Evolutionary conservation across 257 asterid species (phyloP).

Genomic region (Linaria vulgaris): DNA sequence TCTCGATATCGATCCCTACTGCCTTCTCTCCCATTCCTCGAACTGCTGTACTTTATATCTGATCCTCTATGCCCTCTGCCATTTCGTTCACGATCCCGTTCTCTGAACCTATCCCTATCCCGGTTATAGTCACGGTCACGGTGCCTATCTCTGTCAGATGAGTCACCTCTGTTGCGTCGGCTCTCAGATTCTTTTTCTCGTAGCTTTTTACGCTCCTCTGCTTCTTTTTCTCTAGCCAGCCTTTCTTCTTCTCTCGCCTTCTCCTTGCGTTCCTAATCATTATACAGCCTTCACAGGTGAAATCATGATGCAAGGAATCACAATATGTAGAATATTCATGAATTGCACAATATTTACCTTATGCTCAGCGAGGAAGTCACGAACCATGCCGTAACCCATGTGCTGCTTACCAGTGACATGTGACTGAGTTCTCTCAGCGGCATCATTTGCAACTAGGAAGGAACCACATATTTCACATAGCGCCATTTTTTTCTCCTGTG

Average conservation of each 20-base stretch:
- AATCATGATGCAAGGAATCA: conserved; percentile 10
- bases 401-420: conserved; percentile 98
- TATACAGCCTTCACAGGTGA: conserved; percentile 25
- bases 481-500: conserved; percentile 98
- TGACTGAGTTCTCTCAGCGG: conserved; percentile 94
- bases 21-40: conserved; percentile 72
- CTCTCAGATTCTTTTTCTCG: conserved; percentile 73
- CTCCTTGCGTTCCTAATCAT: conserved; percentile 72
- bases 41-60: conserved; percentile 55
- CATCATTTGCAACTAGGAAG: conserved; percentile 95
- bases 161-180: conserved; percentile 54
- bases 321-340: neutral
- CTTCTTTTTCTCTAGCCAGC: conserved; percentile 82
- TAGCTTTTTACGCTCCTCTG: conserved; percentile 71
- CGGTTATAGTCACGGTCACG: conserved; percentile 57
- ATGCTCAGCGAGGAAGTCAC: conserved; percentile 72
- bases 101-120: conserved; percentile 52
- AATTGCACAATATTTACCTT: conserved; percentile 35
- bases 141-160: conserved; percentile 76
- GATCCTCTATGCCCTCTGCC: conserved; percentile 63
- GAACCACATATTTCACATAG: conserved; percentile 97
- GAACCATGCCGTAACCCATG: conserved; percentile 90
- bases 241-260: conserved; percentile 84
- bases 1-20: conserved; percentile 74
- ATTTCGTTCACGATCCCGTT: conserved; percentile 67